These are phyloP conservation scores for Euphorbia schlechtendalii DNA, from an alignment of 441 rosid genomes.

Conservation along the genomic window DNA sequence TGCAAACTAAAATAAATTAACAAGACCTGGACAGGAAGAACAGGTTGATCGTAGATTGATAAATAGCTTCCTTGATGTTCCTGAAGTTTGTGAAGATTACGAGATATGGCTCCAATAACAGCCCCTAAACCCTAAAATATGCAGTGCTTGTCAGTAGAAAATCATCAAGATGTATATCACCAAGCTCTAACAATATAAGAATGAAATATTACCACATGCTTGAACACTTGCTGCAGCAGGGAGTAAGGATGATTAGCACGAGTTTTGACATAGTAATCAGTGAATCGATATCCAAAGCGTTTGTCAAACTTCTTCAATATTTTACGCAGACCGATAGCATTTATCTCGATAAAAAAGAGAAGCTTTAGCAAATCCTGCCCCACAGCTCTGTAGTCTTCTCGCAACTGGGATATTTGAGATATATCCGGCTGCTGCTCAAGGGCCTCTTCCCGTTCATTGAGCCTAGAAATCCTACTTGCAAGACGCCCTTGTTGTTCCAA, in stretches of 20 bases:
- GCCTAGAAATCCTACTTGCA: constrained; percentile 56
- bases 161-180: neutral
- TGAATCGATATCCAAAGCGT: constrained; percentile 86
- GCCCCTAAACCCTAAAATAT: constrained; percentile 86
- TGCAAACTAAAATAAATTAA: constrained; percentile 9
- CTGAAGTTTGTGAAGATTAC: constrained; percentile 97
- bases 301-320: constrained; percentile 95
- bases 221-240: constrained; percentile 94
- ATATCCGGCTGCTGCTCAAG: constrained; percentile 65
- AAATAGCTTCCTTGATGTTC: constrained; percentile 90
- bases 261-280: constrained; percentile 83
- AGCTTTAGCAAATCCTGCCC: constrained; percentile 82
- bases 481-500: constrained; percentile 96
- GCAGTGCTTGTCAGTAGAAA: constrained; percentile 16
- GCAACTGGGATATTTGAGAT: constrained; percentile 48
- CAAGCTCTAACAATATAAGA: neutral
- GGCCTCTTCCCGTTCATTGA: constrained; percentile 63
- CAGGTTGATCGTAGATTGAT: constrained; percentile 91
- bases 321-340: constrained; percentile 88
- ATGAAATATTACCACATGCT: constrained; percentile 77
- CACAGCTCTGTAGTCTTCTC: constrained; percentile 70
- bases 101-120: constrained; percentile 94
- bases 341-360: constrained; percentile 78
- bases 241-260: constrained; percentile 99
- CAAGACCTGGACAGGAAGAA: constrained; percentile 71